Base-by-base conservation (phyloP, 2,329 filamentous ascomycete genomes). In the Daldinia sp. region DNA sequence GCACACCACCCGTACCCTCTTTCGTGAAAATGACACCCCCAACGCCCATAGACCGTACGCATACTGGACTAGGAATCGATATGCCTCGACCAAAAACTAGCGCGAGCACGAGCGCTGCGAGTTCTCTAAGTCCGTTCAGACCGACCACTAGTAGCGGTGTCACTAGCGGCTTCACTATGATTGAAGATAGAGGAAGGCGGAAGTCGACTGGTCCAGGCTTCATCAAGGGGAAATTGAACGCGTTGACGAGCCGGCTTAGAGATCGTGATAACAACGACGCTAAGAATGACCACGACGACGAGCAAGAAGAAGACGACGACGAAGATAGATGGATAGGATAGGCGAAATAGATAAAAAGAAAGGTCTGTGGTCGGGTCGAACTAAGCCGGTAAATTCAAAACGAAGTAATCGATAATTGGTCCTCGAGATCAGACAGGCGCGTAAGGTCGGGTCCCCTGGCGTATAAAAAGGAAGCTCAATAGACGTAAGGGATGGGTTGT, bases 151-250 rank as follows among this genome's bases (percentile, higher is more conserved):
- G 46, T 13, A 51, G 46, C 46, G 46, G 46, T 18, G 46, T 51
- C 15, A 51, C 26, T n/a, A 67, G 26, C 57, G 60, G 37, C 54
- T 35, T 33, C 26, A 63, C 51, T 28, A 61, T 69, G 9, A 57
- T 53, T 13, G 63, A 70, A 2, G 61, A 62, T 23, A 65, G 63
- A 15, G 60, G 69, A 10, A 70, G 75, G 46, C 74, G 75, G 6
- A 77, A 74, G 67, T 73, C 77, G 10, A 72, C 70, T 7, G 74
- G 76, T 5, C 68, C 76, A 18, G 76, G 78, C 2, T 81, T 80
- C 61, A 67, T 82, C 5, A 75, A 76, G 33, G 81, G 81, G 28
- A 82, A 78, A 68, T 46, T 81, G 10, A 81, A 71, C 55, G 79
- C 79, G 20, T 39, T 78, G 2, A 70, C 76, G 12, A 73, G 63